Evolutionary conservation across 2,329 filamentous ascomycete genomes (phyloP).

Genomic region (Leptosphaerulina australis): DNA sequence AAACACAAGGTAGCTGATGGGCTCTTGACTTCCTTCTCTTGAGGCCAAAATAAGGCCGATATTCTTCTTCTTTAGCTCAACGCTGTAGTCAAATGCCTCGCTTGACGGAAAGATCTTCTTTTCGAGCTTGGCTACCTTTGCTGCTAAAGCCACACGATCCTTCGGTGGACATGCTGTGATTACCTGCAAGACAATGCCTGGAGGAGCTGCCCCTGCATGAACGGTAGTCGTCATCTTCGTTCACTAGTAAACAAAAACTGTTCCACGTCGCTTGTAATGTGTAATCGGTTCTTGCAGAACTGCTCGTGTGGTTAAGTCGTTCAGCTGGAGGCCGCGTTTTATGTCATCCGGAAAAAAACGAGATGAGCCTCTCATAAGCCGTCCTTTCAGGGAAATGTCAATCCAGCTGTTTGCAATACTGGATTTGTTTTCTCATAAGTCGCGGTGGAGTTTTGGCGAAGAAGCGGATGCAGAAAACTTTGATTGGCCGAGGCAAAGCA

Average conservation of each 20-base stretch:
- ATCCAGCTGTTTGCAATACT: neutral
- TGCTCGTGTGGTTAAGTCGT: neutral
- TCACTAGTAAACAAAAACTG: neutral
- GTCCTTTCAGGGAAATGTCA: neutral
- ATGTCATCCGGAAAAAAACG: neutral
- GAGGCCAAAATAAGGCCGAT: constrained; percentile 51
- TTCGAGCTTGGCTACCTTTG: constrained; percentile 48
- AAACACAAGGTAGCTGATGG: constrained; percentile 53
- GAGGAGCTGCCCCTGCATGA: neutral
- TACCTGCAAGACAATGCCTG: constrained; percentile 22
- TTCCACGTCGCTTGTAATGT: neutral
- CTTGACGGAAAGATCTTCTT: constrained; percentile 59
- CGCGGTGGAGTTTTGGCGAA: neutral
- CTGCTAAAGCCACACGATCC: constrained; percentile 25
- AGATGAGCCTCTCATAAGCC: neutral
- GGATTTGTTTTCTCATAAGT: neutral
- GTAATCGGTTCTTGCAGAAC: neutral
- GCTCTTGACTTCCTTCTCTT: constrained; percentile 22
- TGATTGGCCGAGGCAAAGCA: constrained; percentile 19
- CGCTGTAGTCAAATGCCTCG: constrained; percentile 57
- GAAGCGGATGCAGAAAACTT: constrained; percentile 2
- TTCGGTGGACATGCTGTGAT: constrained; percentile 28
- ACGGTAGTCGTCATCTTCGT: constrained; percentile 12
- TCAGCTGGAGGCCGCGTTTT: neutral
- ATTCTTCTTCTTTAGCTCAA: constrained; percentile 58